Evolutionary conservation across 2,329 filamentous ascomycete species (phyloP).

Genomic region (Botrytis deweyae): DNA sequence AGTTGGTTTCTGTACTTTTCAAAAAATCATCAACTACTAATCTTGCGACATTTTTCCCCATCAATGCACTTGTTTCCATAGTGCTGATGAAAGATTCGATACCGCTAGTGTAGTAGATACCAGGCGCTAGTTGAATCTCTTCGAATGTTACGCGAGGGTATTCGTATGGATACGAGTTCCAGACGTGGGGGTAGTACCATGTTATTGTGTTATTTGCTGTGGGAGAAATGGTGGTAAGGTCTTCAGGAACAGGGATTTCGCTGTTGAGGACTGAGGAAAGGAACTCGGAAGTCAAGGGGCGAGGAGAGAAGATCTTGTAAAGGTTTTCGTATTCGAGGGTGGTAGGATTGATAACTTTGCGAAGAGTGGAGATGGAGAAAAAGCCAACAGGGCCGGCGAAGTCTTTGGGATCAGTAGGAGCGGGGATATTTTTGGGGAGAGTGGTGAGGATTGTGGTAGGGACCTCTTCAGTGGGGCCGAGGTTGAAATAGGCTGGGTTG

Average conservation of each 20-base stretch:
- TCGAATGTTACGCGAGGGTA: constrained; percentile 87
- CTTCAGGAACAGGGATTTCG: constrained; percentile 40
- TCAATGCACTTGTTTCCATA: constrained; percentile 93
- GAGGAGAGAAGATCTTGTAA: constrained; percentile 66
- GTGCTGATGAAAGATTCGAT: constrained; percentile 95
- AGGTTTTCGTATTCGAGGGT: constrained; percentile 55
- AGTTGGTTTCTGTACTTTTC: constrained; percentile 28
- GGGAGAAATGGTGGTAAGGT: constrained; percentile 31
- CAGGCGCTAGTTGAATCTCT: constrained; percentile 65
- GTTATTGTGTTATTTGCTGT: constrained; percentile 58
- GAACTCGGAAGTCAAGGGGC: constrained; percentile 52
- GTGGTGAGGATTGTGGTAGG: constrained; percentile 84
- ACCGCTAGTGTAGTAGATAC: constrained; percentile 68
- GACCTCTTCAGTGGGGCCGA: constrained; percentile 55
- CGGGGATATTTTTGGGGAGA: constrained; percentile 56
- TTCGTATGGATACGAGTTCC: constrained; percentile 82
- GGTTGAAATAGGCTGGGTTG: constrained; percentile 69
- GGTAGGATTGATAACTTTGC: constrained; percentile 59
- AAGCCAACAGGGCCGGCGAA: constrained; percentile 75
- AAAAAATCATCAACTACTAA: constrained; percentile 64
- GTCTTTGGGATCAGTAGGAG: constrained; percentile 45
- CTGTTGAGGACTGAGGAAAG: constrained; percentile 49
- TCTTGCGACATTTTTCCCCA: constrained; percentile 81
- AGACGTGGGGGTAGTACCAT: constrained; percentile 76
- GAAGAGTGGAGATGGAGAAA: constrained; percentile 79